phyloP scores from a whole-genome alignment of 169 alveolate genomes.

The Theileria equi region DNA sequence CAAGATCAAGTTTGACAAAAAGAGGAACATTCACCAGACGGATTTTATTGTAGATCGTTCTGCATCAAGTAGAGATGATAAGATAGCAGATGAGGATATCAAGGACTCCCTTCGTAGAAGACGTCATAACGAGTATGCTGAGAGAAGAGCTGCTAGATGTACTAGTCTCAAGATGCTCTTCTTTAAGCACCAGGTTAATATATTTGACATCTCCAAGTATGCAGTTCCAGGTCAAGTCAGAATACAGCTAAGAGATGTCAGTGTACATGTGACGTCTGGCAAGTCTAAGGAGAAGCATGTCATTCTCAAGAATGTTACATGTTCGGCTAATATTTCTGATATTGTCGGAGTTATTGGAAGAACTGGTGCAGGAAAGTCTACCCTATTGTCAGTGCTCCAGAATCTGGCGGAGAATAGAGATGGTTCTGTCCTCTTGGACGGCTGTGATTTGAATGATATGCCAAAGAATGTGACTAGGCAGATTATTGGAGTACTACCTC shows the following conservation, averaged over 20 bases:
- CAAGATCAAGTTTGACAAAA: neutral
- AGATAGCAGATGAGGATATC: no score
- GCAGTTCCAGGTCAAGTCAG: constrained; percentile 10
- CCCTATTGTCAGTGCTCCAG: constrained; percentile 44
- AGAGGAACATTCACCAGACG: neutral
- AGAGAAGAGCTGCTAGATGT: no score
- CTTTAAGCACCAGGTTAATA: neutral
- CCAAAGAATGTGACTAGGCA: constrained; percentile 35
- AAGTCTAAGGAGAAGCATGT: neutral
- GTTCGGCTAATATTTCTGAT: constrained; percentile 26
- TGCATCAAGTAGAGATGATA: no score
- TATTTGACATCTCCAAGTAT: neutral
- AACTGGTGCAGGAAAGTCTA: constrained; percentile 63
- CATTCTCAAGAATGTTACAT: constrained; percentile 21
- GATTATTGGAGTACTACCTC: constrained; percentile 59
- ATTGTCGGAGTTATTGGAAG: constrained; percentile 56
- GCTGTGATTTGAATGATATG: constrained; percentile 34
- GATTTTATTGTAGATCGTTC: constrained; percentile 9
- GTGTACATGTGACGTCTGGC: constrained; percentile 4
- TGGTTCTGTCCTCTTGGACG: constrained; percentile 59
- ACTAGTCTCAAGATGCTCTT: neutral
- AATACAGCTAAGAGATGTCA: constrained; percentile 1
- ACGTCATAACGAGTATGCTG: no score
- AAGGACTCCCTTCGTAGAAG: no score
- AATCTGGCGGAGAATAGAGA: constrained; percentile 14